Conservation (phyloP, 345 rosid genomes). For the Microthlaspi erraticum region DNA sequence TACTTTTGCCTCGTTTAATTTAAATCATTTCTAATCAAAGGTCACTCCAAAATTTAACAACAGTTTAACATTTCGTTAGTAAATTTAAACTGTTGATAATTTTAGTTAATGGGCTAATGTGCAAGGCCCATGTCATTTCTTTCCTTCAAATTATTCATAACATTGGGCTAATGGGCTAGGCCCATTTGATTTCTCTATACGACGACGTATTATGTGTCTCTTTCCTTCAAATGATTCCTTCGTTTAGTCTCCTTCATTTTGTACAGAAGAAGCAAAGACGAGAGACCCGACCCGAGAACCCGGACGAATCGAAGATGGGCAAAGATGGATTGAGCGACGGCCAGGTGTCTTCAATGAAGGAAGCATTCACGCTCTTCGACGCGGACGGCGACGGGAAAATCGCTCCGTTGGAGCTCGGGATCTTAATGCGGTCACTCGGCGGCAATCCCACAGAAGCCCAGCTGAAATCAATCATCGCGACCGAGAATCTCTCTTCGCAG, state of each 20-base stretch:
- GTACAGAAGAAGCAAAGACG: background rate
- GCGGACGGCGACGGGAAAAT: slow-evolving; percentile 88
- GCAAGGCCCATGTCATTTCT: too few relatives aligned
- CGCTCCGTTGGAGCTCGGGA: slow-evolving; percentile 86
- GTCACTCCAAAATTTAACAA: too few relatives aligned
- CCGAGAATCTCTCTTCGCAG: slow-evolving; percentile 74
- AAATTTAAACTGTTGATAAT: too few relatives aligned
- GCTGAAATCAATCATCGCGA: slow-evolving; percentile 63
- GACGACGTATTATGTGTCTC: background rate
- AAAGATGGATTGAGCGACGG: slow-evolving; percentile 75
- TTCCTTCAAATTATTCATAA: too few relatives aligned
- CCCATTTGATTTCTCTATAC: background rate
- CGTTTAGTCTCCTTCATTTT: background rate
- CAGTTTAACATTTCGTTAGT: too few relatives aligned
- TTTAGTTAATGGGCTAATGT: too few relatives aligned
- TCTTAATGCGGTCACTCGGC: slow-evolving; percentile 91
- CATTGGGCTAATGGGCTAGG: slow-evolving; percentile 10
- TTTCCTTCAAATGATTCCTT: background rate
- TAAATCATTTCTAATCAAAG: background rate
- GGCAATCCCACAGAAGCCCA: slow-evolving; percentile 93
- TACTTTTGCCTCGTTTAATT: background rate
- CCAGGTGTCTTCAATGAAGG: slow-evolving; percentile 92
- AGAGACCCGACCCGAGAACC: slow-evolving; percentile 6
- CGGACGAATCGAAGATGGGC: slow-evolving; percentile 51
- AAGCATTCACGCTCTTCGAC: slow-evolving; percentile 92